Percentiles rank a stretch among this genome's conserved stretches.
Conservation (phyloP, 2,329 filamentous ascomycete genomes). For the Fusarium chuoi region DNA sequence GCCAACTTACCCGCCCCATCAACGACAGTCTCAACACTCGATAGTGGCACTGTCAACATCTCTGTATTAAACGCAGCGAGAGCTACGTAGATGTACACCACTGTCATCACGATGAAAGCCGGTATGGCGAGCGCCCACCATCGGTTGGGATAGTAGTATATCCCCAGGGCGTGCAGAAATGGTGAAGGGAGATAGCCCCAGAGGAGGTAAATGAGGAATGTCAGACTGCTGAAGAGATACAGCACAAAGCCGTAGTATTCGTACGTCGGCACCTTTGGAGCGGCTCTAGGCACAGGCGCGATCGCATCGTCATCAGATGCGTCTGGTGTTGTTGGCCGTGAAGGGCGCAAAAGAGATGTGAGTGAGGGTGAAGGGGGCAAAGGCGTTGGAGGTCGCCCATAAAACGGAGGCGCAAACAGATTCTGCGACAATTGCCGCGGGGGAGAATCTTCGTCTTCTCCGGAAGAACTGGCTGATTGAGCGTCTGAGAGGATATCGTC, state of each 20-base stretch:
- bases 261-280: constrained; percentile 96
- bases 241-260: constrained; percentile 99
- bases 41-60: constrained; percentile 83
- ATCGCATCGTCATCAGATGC: constrained; percentile 89
- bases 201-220: constrained; percentile 77
- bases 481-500: constrained; percentile 52
- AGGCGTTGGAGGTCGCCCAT: constrained; percentile 95
- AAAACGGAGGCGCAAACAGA: constrained; percentile 85
- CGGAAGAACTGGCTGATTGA: constrained; percentile 48
- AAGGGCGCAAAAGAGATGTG: constrained; percentile 89
- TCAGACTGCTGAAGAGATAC: constrained; percentile 86
- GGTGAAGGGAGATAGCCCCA: constrained; percentile 95
- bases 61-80: constrained; percentile 91
- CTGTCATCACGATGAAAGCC: constrained; percentile 85
- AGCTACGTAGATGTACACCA: constrained; percentile 94
- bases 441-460: constrained; percentile 48
- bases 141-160: constrained; percentile 95
- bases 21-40: constrained; percentile 86
- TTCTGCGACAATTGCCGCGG: constrained; percentile 62
- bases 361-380: constrained; percentile 91
- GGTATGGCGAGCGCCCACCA: constrained; percentile 98
- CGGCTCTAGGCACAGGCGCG: constrained; percentile 84
- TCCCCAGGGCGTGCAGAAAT: constrained; percentile 90
- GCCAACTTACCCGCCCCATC: constrained; percentile 91
- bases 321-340: constrained; percentile 92